Base-by-base conservation (phyloP, 2,329 filamentous ascomycete species). In the Diaporthe sp. region DNA sequence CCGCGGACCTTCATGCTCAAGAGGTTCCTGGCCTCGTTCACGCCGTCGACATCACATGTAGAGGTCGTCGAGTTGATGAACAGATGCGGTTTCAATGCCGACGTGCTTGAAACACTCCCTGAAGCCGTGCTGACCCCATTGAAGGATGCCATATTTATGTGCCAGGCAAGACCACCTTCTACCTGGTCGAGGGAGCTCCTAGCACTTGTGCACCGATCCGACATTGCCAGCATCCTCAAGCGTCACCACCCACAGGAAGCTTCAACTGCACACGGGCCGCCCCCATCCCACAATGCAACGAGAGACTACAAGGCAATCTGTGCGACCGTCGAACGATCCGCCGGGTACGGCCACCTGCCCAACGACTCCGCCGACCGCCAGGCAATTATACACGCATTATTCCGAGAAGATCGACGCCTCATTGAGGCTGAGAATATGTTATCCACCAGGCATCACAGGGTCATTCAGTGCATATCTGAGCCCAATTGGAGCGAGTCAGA, bases 361-460 rank as follows among this genome's bases (percentile, higher is more conserved):
- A 96, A 95, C 77, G 88, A 91, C 75, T 90, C 88, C 52, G 86
- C 90, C 1, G 92, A 95, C 58, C 91, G 95, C 38, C 92, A 96
- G 82, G 89, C 92, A 13, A 92, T 98, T 10, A 97, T 97, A 40
- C 92, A 92, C 69, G 87, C 97, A 12, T 92, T 99, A 38, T 99
- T 98, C 88, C 93, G 92, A 75, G 95, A 98, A 77, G 97, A 99
- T 80, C 92, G 95, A 75, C 92, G 97, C 47, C 92, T 97, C 72
- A 92, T 95, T 76, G 97, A 99, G 84, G 97, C 95, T 0, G 92
- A 93, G 72, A 91, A 90, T 71, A 87, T 99, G 72, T 87, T 99
- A n/a, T 96, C 97, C 73, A 97, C 97, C 38, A 92, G 93, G 70
- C 94, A 93, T 80, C 89, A 95, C 19, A 92, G 96, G 55, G 86